Conservation (phyloP, 257 asterid species). For the Phtheirospermum japonicum region DNA sequence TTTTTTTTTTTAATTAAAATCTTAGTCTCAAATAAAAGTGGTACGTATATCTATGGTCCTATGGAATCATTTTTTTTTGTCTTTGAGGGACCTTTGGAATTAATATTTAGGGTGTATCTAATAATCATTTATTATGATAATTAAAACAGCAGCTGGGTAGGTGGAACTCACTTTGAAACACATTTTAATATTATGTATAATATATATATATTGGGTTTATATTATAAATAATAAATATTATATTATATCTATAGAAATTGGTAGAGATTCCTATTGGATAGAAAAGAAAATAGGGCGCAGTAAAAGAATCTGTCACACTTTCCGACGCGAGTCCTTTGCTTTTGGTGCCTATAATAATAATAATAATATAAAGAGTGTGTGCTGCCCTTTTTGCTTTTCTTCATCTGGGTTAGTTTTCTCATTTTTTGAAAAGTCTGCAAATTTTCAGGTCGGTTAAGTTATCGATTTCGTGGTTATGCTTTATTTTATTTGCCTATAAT, state of each 20-base stretch:
- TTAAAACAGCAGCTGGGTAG: neutral
- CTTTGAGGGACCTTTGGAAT: too few relatives aligned
- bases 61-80: too few relatives aligned
- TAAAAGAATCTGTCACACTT: neutral
- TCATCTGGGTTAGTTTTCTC: neutral
- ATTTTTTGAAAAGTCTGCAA: neutral
- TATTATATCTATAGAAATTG: neutral
- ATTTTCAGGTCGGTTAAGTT: too few relatives aligned
- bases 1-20: too few relatives aligned
- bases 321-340: neutral
- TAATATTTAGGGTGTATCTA: neutral
- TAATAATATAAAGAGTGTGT: neutral
- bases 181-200: too few relatives aligned
- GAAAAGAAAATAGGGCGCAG: neutral
- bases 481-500: too few relatives aligned
- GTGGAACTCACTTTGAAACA: neutral
- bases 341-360: neutral
- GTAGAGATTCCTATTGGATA: neutral
- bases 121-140: neutral
- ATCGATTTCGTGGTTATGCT: too few relatives aligned
- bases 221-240: too few relatives aligned
- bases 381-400: neutral
- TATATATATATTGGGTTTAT: too few relatives aligned
- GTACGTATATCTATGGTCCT: too few relatives aligned
- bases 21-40: too few relatives aligned